Base-by-base conservation (phyloP, 495 filamentous ascomycete species). In the Hypoxylon crocopeplum region DNA sequence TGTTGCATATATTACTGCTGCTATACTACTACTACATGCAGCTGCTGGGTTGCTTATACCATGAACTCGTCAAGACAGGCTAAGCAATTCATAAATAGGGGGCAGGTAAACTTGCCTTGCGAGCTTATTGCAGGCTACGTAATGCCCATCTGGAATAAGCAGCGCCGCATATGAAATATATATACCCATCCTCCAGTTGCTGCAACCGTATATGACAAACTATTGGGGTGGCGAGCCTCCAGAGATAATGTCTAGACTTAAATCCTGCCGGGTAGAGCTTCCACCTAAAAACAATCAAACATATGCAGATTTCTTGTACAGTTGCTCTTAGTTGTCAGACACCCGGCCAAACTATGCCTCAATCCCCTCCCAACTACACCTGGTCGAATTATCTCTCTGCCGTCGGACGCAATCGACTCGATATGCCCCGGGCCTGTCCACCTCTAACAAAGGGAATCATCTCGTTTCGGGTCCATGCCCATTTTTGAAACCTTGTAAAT, bases 381-480 rank as follows among this genome's bases (percentile, higher is more conserved):
- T 52, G 16, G 32, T 34, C 42, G 32, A 56, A 46, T 46, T 48
- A 38, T 59, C 45, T 56, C 54, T 59, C 22, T 32, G 39, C 61
- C 33, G 16, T 54, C 48, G 39, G 38, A 57, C 45, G 44, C 54
- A 50, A 62, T 21, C 7, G 38, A 56, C 39, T 47, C 32, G 38
- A 58, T 34, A 42, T 42, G 45, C 44, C 29, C 20, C 22, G 48
- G 40, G 47, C 56, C 45, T 27, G 36, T 52, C 62, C 62, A 53
- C 56, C 21, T 59, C 53, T 54, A 51, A 71, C 69, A 71, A 71
- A 71, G 41, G 66, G 51, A 71, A 71, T 67, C 66, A 59, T 63
- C 61, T 45, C 45, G 40, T 68, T 36, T 48, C 44, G 56, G 63
- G 58, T 19, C 65, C 46, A 48, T 24, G 54, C 65, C 61, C 39